A percentile compares a stretch with the other conserved stretches of the same genome.
These are phyloP conservation scores for Phlegmacium glaucopus DNA, from an alignment of 768 basidiomycete species.

Conservation along the genomic window DNA sequence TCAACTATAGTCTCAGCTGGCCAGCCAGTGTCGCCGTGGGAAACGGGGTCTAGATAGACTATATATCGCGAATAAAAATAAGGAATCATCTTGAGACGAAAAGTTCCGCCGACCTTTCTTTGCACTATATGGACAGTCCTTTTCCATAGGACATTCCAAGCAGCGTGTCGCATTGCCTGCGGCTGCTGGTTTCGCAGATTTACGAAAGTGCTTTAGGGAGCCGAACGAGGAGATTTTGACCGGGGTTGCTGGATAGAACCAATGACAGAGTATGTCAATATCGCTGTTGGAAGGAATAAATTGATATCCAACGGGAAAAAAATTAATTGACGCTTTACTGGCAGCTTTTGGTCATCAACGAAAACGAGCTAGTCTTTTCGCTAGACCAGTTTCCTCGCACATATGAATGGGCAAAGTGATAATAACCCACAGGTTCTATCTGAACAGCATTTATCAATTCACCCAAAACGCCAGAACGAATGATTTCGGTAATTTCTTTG, in stretches of 20 bases:
- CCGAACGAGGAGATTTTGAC: slow-evolving; percentile 82
- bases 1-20: slow-evolving; percentile 70
- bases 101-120: slow-evolving; percentile 60
- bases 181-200: slow-evolving; percentile 60
- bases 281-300: slow-evolving; percentile 47
- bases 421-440: slow-evolving; percentile 83
- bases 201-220: slow-evolving; percentile 79
- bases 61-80: neutral
- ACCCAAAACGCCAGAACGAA: slow-evolving; percentile 70
- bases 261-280: slow-evolving; percentile 79
- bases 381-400: slow-evolving; percentile 81
- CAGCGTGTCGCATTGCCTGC: slow-evolving; percentile 74
- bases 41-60: slow-evolving; percentile 84
- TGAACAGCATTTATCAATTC: slow-evolving; percentile 81
- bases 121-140: slow-evolving; percentile 80
- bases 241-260: slow-evolving; percentile 64
- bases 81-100: neutral
- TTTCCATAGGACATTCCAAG: slow-evolving; percentile 69
- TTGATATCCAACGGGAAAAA: slow-evolving; percentile 3
- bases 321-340: slow-evolving; percentile 51
- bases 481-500: slow-evolving; percentile 61
- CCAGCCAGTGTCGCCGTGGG: slow-evolving; percentile 54
- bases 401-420: slow-evolving; percentile 87
- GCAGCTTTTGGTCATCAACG: slow-evolving; percentile 87
- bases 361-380: slow-evolving; percentile 70